Base-by-base conservation (phyloP, 495 filamentous ascomycete species). In the Pyrenopolyporus hunteri region DNA sequence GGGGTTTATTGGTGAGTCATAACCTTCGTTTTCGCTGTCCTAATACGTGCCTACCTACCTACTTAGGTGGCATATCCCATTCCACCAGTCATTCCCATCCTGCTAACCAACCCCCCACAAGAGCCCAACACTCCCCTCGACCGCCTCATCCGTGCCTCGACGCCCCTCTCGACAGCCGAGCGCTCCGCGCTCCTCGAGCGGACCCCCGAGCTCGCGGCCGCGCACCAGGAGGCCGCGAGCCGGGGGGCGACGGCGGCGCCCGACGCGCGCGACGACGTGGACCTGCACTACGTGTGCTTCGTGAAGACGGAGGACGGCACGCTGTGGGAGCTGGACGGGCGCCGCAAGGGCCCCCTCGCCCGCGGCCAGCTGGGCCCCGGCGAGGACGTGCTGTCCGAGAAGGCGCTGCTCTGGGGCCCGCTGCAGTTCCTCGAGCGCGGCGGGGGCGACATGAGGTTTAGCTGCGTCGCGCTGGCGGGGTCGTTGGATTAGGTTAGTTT, bases 291-390 rank as follows among this genome's bases (percentile, higher is more conserved):
- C 76, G 89, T 96, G 58, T 87, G 85, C 57, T 95, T 96, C 78
- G 90, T 93, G 4, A 91, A 88, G 77, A 83, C 82, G 1, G 74
- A 68, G 55, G 82, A 87, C 75, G 85, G 85, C 37, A 80, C 80
- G 58, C 69, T 96, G 59, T 96, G 92, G 86, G 92, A 95, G 81
- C 75, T 97, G 57, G 91, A 96, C 78, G 91, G 92, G 6, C 67
- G 86, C 29, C 74, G 89, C 69, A 91, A 88, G 77, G 86, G 89
- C 9, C 86, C 88, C 39, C 69, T 90, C 59, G 75, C 82, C 57
- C 76, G 87, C 47, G 88, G 87, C 0, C 20, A 51, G 19, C 56
- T 91, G 57, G 77, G 13, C 0, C 68, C 66, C 4, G 78, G 73
- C 31, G 88, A 92, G 73, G 88, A 90, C 79, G 84, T 87, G 55